Evolutionary conservation across 1,284 basidiomycete genomes (phyloP).

Genomic region (Apiotrichum brassicae): DNA sequence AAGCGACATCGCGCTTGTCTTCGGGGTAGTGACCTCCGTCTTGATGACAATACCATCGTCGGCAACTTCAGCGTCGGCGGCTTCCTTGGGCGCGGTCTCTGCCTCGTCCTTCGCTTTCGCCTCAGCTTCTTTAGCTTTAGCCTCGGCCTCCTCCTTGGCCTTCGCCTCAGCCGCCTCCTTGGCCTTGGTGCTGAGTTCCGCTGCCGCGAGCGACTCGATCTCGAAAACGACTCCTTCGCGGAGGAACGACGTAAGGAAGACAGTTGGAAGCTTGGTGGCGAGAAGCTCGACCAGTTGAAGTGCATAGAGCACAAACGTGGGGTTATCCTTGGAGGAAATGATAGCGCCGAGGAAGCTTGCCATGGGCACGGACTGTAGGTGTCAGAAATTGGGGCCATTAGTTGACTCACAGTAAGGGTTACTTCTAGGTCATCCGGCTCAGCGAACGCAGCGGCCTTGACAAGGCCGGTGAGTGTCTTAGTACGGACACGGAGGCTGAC

Average conservation of each 20-base stretch:
- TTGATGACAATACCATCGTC: no score
- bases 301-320: constrained; percentile 72
- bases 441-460: constrained; percentile 84
- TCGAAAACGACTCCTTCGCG: constrained; percentile 92
- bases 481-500: constrained; percentile 76
- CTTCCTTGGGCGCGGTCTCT: no score
- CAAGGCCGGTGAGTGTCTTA: constrained; percentile 74
- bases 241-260: constrained; percentile 79
- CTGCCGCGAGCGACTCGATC: constrained; percentile 65
- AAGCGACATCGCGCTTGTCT: background rate
- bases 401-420: constrained; percentile 60
- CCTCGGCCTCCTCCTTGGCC: constrained; percentile 16
- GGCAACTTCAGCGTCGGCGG: no score
- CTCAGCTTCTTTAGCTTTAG: background rate
- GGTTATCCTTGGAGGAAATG: constrained; percentile 81
- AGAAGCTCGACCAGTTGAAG: constrained; percentile 87
- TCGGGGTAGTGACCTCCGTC: background rate
- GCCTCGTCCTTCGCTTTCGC: background rate
- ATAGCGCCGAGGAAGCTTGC: constrained; percentile 88
- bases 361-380: constrained; percentile 69
- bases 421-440: constrained; percentile 66
- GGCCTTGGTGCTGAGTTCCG: constrained; percentile 51
- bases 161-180: constrained; percentile 17
- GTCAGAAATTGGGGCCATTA: background rate
- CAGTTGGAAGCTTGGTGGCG: constrained; percentile 67